Conservation (phyloP, 257 asterid species). For the Gentiana straminea region DNA sequence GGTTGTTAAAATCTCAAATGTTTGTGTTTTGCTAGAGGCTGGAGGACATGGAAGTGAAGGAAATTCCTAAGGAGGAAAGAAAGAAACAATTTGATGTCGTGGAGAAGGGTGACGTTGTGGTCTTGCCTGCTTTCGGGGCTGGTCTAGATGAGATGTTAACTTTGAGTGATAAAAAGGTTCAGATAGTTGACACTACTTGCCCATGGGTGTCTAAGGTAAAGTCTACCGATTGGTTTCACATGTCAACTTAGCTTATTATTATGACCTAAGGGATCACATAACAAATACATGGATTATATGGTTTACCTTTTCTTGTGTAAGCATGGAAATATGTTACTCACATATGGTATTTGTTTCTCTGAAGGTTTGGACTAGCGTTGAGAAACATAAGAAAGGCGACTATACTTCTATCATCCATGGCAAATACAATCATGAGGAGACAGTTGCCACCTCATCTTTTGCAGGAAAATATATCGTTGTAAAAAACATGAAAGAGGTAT, state of each 20-base stretch:
- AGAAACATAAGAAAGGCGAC: conserved; percentile 96
- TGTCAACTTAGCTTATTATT: not conserved
- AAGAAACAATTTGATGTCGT: conserved; percentile 62
- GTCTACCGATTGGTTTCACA: not conserved
- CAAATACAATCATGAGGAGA: conserved; percentile 87
- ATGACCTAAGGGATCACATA: not conserved
- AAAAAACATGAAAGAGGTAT: conserved; percentile 89
- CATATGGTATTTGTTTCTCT: not conserved
- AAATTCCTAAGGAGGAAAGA: conserved; percentile 54
- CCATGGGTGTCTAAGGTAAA: conserved; percentile 98
- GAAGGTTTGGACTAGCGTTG: conserved; percentile 92
- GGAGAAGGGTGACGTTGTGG: conserved; percentile 75
- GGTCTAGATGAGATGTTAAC: conserved; percentile 82
- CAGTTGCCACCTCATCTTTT: conserved; percentile 97
- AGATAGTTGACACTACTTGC: conserved; percentile 97
- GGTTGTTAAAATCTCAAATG: not conserved
- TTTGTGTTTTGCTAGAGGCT: conserved; percentile 41
- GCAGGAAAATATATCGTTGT: conserved; percentile 84
- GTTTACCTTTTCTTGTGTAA: not conserved
- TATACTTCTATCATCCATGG: conserved; percentile 93
- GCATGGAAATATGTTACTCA: not conserved
- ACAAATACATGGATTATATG: not conserved
- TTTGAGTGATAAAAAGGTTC: conserved; percentile 76
- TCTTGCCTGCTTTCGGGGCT: conserved; percentile 97
- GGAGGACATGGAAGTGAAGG: conserved; percentile 64